Conservation (phyloP, 2,329 filamentous ascomycete species). For the Epichloe scottii region DNA sequence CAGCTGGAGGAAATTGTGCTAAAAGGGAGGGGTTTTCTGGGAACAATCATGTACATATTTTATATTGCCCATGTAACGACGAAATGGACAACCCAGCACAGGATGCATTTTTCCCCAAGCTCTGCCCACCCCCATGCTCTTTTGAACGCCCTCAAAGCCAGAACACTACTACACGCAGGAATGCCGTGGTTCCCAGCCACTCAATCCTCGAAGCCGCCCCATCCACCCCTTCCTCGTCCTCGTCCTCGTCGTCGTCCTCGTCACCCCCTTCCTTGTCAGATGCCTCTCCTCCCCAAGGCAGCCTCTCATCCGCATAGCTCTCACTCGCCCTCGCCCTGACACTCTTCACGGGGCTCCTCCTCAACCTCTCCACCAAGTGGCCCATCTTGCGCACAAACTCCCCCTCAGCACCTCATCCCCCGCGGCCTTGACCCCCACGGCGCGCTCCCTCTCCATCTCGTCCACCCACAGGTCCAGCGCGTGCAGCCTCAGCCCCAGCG, state of each 20-base stretch:
- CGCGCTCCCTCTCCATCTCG: conserved; percentile 63
- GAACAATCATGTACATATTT: neutral
- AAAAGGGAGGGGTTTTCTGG: neutral
- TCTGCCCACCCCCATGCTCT: too few species aligned
- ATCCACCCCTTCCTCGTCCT: conserved; percentile 33
- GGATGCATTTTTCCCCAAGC: neutral
- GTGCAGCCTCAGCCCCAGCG: conserved; percentile 78
- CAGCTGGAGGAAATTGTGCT: neutral
- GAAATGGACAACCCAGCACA: neutral
- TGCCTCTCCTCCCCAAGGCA: conserved; percentile 44
- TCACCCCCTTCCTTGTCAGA: conserved; percentile 26
- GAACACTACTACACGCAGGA: neutral
- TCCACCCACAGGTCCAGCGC: conserved; percentile 85
- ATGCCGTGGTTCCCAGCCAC: conserved; percentile 18
- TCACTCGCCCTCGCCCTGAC: conserved; percentile 60
- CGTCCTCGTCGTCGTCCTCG: conserved; percentile 21
- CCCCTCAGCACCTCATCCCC: conserved; percentile 16
- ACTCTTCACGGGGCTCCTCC: conserved; percentile 52
- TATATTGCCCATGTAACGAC: neutral
- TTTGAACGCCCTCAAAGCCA: neutral
- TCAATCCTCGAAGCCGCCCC: conserved; percentile 59
- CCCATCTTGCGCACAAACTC: conserved; percentile 42
- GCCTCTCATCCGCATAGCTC: conserved; percentile 58
- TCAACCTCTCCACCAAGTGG: conserved; percentile 42
- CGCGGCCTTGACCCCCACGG: conserved; percentile 22